Evolutionary conservation across 495 filamentous ascomycete species (phyloP).

Genomic region (Talaromyces stipitatus): DNA sequence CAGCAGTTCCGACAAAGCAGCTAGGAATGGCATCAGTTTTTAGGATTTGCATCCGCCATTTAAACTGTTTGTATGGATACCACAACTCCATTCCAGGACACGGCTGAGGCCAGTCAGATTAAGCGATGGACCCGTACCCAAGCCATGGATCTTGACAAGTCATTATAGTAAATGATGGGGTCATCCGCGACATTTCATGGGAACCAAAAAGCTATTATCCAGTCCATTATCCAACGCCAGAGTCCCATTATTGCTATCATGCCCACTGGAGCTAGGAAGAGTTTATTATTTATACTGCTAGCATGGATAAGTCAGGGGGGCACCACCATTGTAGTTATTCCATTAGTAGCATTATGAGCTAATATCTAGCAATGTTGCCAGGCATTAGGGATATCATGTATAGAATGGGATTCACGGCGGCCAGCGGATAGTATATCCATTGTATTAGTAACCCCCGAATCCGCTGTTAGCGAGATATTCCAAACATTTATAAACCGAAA

Average conservation of each 20-base stretch:
- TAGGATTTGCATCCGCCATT: no score
- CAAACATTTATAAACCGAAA: slow-evolving; percentile 14
- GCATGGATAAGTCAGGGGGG: slow-evolving; percentile 5
- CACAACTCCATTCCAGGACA: not conserved
- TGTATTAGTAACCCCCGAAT: slow-evolving; percentile 13
- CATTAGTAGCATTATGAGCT: slow-evolving; percentile 10
- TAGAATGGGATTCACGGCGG: slow-evolving; percentile 10
- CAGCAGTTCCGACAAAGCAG: no score
- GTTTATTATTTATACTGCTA: slow-evolving; percentile 18
- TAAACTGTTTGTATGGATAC: not conserved
- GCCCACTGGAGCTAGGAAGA: slow-evolving; percentile 13
- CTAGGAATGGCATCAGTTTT: no score
- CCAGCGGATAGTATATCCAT: slow-evolving; percentile 10
- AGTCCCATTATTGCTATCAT: slow-evolving; percentile 15
- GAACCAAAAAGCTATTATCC: not conserved
- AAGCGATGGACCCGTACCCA: not conserved
- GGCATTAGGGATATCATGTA: slow-evolving; percentile 9
- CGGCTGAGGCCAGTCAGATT: not conserved
- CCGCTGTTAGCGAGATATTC: slow-evolving; percentile 9
- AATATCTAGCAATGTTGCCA: slow-evolving; percentile 9
- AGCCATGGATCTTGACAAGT: slow-evolving; percentile 7
- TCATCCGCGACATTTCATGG: slow-evolving; percentile 2
- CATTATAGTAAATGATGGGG: slow-evolving; percentile 11
- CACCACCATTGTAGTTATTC: slow-evolving; percentile 11
- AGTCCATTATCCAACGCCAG: slow-evolving; percentile 2